Conservation (phyloP, 2,329 filamentous ascomycete genomes). For the Aspergillus puulaauensis region DNA sequence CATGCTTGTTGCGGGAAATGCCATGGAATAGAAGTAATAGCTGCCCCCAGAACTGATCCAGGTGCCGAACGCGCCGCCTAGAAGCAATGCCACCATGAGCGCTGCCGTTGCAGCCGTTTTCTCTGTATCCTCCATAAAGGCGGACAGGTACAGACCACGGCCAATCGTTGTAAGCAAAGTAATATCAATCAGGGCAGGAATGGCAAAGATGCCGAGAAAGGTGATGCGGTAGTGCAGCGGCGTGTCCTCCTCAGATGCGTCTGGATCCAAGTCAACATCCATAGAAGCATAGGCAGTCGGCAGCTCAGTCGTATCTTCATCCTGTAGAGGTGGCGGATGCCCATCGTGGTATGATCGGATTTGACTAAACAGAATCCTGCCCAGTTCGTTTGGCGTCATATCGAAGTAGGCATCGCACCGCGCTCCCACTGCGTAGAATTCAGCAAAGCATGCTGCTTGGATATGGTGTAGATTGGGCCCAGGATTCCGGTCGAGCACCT, state of each 20-base stretch:
- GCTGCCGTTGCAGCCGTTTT: constrained; percentile 56
- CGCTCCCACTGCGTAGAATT: constrained; percentile 62
- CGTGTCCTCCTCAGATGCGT: constrained; percentile 41
- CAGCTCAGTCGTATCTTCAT: constrained; percentile 33
- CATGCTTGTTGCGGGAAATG: constrained; percentile 55
- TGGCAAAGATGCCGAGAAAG: constrained; percentile 61
- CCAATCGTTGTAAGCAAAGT: constrained; percentile 58
- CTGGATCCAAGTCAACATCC: constrained; percentile 51
- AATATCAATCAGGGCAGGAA: constrained; percentile 63
- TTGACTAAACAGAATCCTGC: constrained; percentile 39
- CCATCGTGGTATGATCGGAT: constrained; percentile 45
- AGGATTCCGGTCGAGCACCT: constrained; percentile 61
- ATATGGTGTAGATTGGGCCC: constrained; percentile 60
- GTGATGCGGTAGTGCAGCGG: constrained; percentile 52
- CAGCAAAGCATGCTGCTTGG: constrained; percentile 63
- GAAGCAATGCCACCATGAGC: constrained; percentile 57
- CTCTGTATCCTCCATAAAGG: constrained; percentile 49
- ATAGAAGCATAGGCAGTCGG: constrained; percentile 53
- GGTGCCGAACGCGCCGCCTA: constrained; percentile 61
- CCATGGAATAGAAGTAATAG: constrained; percentile 59
- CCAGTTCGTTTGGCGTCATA: constrained; percentile 50
- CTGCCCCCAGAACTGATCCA: constrained; percentile 63
- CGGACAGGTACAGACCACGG: constrained; percentile 61
- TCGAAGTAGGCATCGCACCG: constrained; percentile 63
- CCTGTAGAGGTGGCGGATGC: constrained; percentile 23